Conservation (phyloP, 768 basidiomycete genomes). For the Mycena polygramma region DNA sequence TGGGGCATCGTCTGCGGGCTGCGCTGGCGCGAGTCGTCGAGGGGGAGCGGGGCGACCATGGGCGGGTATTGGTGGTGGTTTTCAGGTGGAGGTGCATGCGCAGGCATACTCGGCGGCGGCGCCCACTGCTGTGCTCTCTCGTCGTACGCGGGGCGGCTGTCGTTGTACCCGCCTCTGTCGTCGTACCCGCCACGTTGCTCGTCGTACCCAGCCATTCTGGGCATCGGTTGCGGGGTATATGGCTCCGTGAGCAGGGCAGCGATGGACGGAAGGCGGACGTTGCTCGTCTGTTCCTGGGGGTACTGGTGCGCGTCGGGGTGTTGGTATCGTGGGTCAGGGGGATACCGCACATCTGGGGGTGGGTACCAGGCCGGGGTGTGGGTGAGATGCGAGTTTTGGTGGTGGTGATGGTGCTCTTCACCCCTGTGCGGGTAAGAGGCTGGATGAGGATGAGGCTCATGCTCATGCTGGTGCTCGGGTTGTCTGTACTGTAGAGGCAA, state of each 20-base stretch:
- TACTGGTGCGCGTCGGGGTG: conserved; percentile 2
- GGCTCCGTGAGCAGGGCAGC: conserved; percentile 33
- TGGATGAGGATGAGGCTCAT: conserved; percentile 7
- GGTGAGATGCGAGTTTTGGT: background rate
- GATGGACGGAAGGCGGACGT: conserved; percentile 36
- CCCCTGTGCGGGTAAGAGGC: conserved; percentile 8
- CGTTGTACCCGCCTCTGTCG: no score
- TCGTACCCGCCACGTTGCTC: background rate
- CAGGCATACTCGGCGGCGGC: no score
- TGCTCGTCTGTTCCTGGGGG: background rate
- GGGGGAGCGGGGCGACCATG: conserved; percentile 40
- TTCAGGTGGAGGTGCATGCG: conserved; percentile 4
- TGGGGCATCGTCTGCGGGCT: conserved; percentile 69
- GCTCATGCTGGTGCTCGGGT: conserved; percentile 6
- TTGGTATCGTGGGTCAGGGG: no score
- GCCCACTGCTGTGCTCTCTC: background rate
- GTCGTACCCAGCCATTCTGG: conserved; percentile 18
- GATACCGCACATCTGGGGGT: no score
- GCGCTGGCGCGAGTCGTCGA: conserved; percentile 63
- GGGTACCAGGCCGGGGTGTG: conserved; percentile 9
- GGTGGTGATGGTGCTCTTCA: background rate
- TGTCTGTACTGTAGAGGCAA: conserved; percentile 28
- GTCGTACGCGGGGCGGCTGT: no score
- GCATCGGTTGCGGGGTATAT: conserved; percentile 25
- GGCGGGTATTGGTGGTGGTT: conserved; percentile 27